Conservation (phyloP, 2,329 filamentous ascomycete genomes). For the Penicillium sp. region DNA sequence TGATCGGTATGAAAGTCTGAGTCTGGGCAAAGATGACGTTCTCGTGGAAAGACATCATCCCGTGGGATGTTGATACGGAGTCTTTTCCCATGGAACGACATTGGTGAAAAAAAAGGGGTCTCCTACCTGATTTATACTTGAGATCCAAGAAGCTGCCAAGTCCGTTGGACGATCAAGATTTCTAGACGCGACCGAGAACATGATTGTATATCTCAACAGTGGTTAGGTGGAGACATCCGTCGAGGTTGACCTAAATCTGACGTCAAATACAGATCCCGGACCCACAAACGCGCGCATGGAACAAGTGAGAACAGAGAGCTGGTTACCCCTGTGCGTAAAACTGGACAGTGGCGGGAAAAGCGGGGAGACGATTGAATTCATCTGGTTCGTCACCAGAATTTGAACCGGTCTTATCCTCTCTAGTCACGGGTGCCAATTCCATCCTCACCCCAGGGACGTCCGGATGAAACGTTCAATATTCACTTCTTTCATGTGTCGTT, state of each 20-base stretch:
- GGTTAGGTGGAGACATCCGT: not conserved
- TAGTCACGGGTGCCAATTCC: too few relatives aligned
- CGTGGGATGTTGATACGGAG: constrained; percentile 1
- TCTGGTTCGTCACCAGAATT: too few relatives aligned
- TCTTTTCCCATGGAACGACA: not conserved
- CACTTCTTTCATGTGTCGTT: not conserved
- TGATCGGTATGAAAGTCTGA: constrained; percentile 40
- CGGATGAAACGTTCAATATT: not conserved
- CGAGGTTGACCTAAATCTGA: not conserved
- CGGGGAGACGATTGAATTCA: not conserved
- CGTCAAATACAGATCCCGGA: not conserved
- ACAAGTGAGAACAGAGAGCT: not conserved
- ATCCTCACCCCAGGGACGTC: not conserved
- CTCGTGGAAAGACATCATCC: constrained; percentile 20
- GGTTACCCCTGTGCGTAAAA: not conserved
- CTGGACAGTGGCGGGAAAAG: not conserved
- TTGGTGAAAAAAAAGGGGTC: too few relatives aligned
- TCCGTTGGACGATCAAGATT: too few relatives aligned
- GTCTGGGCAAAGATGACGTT: constrained; percentile 37
- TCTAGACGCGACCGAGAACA: too few relatives aligned
- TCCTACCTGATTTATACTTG: not conserved
- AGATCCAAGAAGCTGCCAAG: not conserved
- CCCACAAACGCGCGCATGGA: not conserved
- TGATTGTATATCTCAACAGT: not conserved
- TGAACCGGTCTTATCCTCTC: too few relatives aligned